Evolutionary conservation across 352 stramenopile genomes (phyloP), one percentile per base, ranked within the genome.

Genomic region (Pythium myriotylum): DNA sequence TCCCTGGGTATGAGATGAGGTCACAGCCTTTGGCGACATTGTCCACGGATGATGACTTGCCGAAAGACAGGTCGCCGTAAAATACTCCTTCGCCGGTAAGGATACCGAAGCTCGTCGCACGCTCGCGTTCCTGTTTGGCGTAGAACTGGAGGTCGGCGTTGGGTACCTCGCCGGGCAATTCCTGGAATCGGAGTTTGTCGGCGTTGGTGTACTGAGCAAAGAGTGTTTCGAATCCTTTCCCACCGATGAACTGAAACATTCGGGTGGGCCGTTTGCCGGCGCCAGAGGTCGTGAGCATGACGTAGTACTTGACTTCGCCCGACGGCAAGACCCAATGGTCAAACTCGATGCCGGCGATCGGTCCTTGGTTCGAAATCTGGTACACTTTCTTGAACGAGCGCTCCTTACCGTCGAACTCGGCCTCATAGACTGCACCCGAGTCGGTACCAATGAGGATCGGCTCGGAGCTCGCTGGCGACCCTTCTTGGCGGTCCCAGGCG

Each of bases 231-330:
- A 97, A 87, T 24, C 85, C 85, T 23, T 81, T 64, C 2, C 65
- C 62, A 16, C 91, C 88, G 51, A 96, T 71, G 62, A 97, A 97
- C 64, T 97, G 86, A 72, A 97, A 98, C 76, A 97, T 87, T 10
- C 92, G 85, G 22, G 88, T 96, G 0, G 92, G 91, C 6, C 84
- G 70, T 54, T 92, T 92, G n/a, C 86, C 84, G 5, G 80, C 78
- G n/a, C 82, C 87, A 8, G 87, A 96, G 16, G 84, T 94, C 24
- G 81, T 92, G 53, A 94, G 72, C 81, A 93, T 90, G 12, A 92
- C 82, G 58, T 91, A 93, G 62, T 87, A 84, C 9, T 75, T 56
- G 16, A 70, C 52, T 7, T 92, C 84, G 17, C 77, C 81, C 5
- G 76, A 85, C 13, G 77, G 64, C 13, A 79, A 61, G 47, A 77